Base-by-base conservation (phyloP, 2,329 filamentous ascomycete genomes). In the Sclerotinia spermophila region DNA sequence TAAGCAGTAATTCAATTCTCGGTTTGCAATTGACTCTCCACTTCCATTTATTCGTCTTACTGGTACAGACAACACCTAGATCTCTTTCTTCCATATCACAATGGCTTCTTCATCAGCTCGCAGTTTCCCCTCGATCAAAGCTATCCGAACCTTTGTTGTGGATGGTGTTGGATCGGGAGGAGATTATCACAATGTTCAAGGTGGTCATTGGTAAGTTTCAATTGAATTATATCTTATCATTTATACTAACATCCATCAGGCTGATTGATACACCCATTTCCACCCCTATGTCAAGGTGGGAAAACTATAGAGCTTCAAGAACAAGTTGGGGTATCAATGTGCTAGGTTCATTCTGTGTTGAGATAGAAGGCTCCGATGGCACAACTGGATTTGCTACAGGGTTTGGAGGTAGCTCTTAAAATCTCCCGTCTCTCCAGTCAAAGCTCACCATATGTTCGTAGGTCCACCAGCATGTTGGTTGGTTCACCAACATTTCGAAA, bases 301-400 rank as follows among this genome's bases (percentile, higher is more conserved):
- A 96, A 74, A 85, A 94, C 76, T 97, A 97, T 82, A 89, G 94
- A 75, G 88, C 90, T 72, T 97, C 94, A 51, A 87, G 94, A 76
- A 97, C 94, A 19, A 94, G 90, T 80, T 97, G 93, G 92, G 94
- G 94, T 51, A 97, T 97, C 85, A 97, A 97, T 77, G 94, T 97
- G 11, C 83, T 97, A 38, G 94, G 94, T 2, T 97, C 94, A 0
- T 97, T 97, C 82, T 91, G 94, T 76, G 87, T 97, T 11, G 94
- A 97, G 82, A 89, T 97, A 69, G 93, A 97, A 81, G 92, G 92
- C 24, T 90, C 87, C 11, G 93, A 97, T 83, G 94, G 94, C 74
- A 96, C 92, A n/a, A 92, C 95, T 76, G 94, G 94, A 51, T 96
- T 97, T 80, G 94, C 94, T 4, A 97, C 94, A 40, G 94, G 94